Base-by-base conservation (phyloP, 2,329 filamentous ascomycete genomes). In the Clarireedia homoeocarpa region DNA sequence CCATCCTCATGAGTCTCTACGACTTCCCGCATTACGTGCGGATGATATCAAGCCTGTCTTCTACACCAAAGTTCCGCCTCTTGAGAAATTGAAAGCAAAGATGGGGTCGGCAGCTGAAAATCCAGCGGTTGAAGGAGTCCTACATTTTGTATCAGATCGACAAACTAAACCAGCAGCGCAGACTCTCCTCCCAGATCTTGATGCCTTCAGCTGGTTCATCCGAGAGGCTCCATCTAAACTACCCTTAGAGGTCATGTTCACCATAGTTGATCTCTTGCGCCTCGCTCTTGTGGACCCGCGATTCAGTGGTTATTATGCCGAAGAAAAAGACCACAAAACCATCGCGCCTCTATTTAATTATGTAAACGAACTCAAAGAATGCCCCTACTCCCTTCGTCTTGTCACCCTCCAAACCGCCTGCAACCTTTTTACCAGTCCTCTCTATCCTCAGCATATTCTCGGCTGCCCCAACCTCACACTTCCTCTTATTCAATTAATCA, bases 251-350 rank as follows among this genome's bases (percentile, higher is more conserved):
- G 73, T 78, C 1, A 78, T 91, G 45, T 97, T 97, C 67, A 82
- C 90, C 1, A 76, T 91, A 0, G 79, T 96, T n/a, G 94, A 97
- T 67, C 79, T 99, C 1, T 79, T 96, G 51, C 82, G 94, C 23
- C 81, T 88, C 60, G 81, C 88, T 0, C 80, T 96, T 56, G 76
- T 85, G 12, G 92, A 97, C 65, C 77, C 85, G 0, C 83, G 91
- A 40, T 77, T 96, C 15, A 89, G 88, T 59, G 87, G 87, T 17
- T 95, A 84, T 72, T 91, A 91, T 60, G 89, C 89, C 1, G 87
- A 94, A 67, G 89, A 96, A 69, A 69, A 75, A 15, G 75, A 75
- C 7, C 84, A 88, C 56, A 71, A 73, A 52, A 89, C 87, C 0
- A 74, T 92, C 14, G 67, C 77, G 36, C 74, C 79, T 0, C 71